A percentile compares a stretch with the other conserved stretches of the same genome.
Evolutionary conservation across 2,329 filamentous ascomycete species (phyloP).

Genomic region (Fusarium sp.): DNA sequence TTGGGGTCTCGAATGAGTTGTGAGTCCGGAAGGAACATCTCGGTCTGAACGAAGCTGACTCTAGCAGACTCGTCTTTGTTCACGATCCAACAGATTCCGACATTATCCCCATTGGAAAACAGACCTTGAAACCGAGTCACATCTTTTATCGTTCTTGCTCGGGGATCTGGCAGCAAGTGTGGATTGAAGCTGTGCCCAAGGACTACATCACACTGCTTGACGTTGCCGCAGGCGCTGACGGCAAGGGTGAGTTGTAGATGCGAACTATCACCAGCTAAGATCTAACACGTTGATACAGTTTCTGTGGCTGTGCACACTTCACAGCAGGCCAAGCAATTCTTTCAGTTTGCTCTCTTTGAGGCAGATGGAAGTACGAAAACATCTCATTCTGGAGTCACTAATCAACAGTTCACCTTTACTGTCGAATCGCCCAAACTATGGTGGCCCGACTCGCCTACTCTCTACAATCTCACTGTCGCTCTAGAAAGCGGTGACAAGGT

Average conservation of each 20-base stretch:
- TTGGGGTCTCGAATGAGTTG: constrained; percentile 25
- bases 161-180: constrained; percentile 81
- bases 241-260: not conserved
- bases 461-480: constrained; percentile 73
- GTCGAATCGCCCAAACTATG: constrained; percentile 69
- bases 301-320: constrained; percentile 10
- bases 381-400: constrained; percentile 48
- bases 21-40: not conserved
- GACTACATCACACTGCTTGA: constrained; percentile 70
- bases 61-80: constrained; percentile 61
- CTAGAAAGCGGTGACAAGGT: constrained; percentile 62
- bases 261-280: too few species aligned
- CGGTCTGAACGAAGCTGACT: not conserved
- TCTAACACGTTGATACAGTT: not conserved
- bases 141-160: constrained; percentile 81
- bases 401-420: constrained; percentile 64
- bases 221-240: constrained; percentile 61
- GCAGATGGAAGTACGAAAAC: constrained; percentile 6
- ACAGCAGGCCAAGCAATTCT: not conserved
- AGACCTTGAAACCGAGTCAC: constrained; percentile 65
- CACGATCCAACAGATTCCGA: constrained; percentile 74
- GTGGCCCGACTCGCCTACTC: constrained; percentile 70
- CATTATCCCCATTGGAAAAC: constrained; percentile 75
- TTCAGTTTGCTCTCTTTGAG: not conserved
- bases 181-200: constrained; percentile 72